Percentiles rank a stretch among this genome's conserved stretches.
Conservation (phyloP, 2,329 filamentous ascomycete species). For the Fusarium virguliforme region DNA sequence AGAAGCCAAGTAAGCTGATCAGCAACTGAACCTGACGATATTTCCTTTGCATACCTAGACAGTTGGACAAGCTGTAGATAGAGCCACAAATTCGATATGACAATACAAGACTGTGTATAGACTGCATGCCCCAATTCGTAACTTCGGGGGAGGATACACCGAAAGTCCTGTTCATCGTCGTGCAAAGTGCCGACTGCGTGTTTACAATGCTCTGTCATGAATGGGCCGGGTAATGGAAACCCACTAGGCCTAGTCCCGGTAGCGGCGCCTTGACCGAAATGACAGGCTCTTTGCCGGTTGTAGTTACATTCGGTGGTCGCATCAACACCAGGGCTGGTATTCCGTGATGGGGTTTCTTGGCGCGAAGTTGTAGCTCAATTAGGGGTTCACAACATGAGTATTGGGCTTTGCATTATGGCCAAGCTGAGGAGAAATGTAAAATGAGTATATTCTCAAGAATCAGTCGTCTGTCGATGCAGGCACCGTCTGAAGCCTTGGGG, state of each 20-base stretch:
- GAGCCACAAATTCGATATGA: not conserved
- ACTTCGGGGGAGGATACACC: slow-evolving; percentile 6
- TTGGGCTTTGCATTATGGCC: too few species aligned
- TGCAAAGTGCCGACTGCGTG: not conserved
- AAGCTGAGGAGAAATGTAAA: too few species aligned
- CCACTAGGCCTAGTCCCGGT: not conserved
- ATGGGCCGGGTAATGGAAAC: not conserved
- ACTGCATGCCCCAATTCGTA: not conserved
- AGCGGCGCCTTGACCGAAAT: not conserved
- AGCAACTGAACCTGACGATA: not conserved
- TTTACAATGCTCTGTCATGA: not conserved
- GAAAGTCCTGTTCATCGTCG: not conserved
- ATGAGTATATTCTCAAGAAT: not conserved
- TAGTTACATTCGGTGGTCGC: slow-evolving; percentile 7
- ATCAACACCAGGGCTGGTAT: not conserved
- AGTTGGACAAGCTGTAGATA: not conserved
- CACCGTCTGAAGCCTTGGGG: not conserved
- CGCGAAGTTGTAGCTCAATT: not conserved
- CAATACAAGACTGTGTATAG: not conserved
- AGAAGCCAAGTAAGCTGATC: too few species aligned
- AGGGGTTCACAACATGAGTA: not conserved
- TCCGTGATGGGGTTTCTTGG: not conserved
- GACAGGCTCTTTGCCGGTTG: not conserved
- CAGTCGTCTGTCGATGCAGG: not conserved
- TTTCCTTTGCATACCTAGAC: not conserved